Percentiles rank a stretch among this genome's conserved stretches.
phyloP scores from a whole-genome alignment of 2,329 filamentous ascomycete species.

The Magnaporthiopsis rhizophila region DNA sequence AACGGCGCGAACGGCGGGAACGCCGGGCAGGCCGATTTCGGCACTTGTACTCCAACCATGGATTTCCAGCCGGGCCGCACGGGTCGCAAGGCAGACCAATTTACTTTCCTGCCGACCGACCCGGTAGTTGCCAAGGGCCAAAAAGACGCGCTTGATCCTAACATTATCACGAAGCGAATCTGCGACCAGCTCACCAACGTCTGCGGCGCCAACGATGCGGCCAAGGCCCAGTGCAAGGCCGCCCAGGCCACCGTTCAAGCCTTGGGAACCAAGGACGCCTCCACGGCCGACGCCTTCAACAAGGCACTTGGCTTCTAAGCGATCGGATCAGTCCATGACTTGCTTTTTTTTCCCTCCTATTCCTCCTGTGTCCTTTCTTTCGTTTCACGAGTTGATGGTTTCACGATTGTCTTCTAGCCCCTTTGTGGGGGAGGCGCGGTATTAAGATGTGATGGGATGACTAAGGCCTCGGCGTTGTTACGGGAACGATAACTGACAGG shows the following conservation, averaged over 20 bases:
- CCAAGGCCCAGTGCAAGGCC: slow-evolving; percentile 36
- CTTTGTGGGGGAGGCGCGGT: not conserved
- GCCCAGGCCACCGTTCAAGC: slow-evolving; percentile 42
- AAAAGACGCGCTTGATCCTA: slow-evolving; percentile 49
- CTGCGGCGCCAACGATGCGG: slow-evolving; percentile 49
- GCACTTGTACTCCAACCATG: slow-evolving; percentile 40
- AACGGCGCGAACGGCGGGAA: no score
- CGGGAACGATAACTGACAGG: not conserved
- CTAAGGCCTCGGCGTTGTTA: not conserved
- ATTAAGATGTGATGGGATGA: not conserved
- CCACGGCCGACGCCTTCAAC: slow-evolving; percentile 42
- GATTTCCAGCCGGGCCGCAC: slow-evolving; percentile 48
- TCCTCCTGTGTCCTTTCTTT: not conserved
- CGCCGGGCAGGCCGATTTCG: slow-evolving; percentile 35
- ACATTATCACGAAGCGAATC: slow-evolving; percentile 45
- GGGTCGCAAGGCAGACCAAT: slow-evolving; percentile 41
- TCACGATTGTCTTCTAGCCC: not conserved
- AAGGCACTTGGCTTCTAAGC: slow-evolving; percentile 25
- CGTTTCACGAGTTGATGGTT: not conserved
- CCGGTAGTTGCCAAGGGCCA: slow-evolving; percentile 43
- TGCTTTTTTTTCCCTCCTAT: not conserved
- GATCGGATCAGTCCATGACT: not conserved
- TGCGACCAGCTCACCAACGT: slow-evolving; percentile 54
- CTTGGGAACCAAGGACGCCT: slow-evolving; percentile 37
- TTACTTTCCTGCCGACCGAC: slow-evolving; percentile 51